Base-by-base conservation (phyloP, 352 stramenopile genomes). In the Phytophthora aleatoria region DNA sequence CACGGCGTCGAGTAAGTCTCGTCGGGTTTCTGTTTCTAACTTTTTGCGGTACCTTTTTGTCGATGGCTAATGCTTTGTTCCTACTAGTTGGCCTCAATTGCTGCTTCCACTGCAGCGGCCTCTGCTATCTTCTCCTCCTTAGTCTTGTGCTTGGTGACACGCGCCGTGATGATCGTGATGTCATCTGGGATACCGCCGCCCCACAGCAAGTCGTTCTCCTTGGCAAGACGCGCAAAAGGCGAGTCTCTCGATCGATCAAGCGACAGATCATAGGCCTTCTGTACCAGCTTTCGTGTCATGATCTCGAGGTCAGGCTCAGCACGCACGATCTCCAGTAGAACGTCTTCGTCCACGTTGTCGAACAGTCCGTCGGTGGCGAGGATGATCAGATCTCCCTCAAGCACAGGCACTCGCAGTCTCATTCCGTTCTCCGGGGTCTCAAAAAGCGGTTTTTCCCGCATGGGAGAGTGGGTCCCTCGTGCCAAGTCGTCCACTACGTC, bases 141-240 rank as follows among this genome's bases (percentile, higher is more conserved):
- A 20, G 63, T 69, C 52, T 71, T 77, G 52, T 80, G 73, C 48
- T 87, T 86, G 5, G 67, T 72, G 20, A 91, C 82, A 15, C 83
- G 80, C 12, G 84, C 80, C 3, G 81, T 75, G 59, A 91, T 90
- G 66, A 93, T 86, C 5, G 85, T 93, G 53, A 95, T 92, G 70
- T 97, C 90, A 64, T 97, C 90, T 2, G 90, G 89, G 84, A 97
- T 96, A 20, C 94, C 96, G 57, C 97, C 97, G 26, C 82, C 81
- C 95, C 96, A 99, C 75, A 99, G 89, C 31, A 99, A 97, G 71
- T 99, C 97, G 81, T 99, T 99, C 48, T 99, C 97, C 71, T 99
- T 99, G 7, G 97, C 97, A 38, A 99, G 78, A 3, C 98, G 81
- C 11, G 97, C 96, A 84, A 99, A 99, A 5, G 97, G 97, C 50